Evolutionary conservation across 306 rosid species (phyloP), one percentile per base, ranked within the genome.

Genomic region (Corylus avellana): DNA sequence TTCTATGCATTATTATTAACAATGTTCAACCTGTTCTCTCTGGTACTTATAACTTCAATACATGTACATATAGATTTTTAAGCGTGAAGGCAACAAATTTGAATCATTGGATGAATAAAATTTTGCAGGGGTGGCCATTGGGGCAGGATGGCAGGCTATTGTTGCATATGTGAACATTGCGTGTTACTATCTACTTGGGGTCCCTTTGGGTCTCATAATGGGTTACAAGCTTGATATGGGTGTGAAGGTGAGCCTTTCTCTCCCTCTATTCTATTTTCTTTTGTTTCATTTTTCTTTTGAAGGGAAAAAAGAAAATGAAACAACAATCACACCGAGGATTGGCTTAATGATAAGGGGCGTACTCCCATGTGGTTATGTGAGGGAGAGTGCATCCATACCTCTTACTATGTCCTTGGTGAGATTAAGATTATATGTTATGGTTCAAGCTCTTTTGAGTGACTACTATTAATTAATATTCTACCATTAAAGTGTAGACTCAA

Each of bases 131-230:
- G 98, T 92, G 11, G 98, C 96, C 13, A 80, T 92, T 69, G 97
- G 98, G 5, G 98, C 98, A 4, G 98, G 97, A 0, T 94, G 98
- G 97, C 98, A 94, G 25, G 73, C 85, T 12, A 9, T 13, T 42
- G 96, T 94, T 47, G 98, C 93, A 37, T 90, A 92, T 67, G 91
- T 92, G 0, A 94, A 92, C 72, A 13, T 90, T 62, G 91, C 82
- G 0, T 94, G 94, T 81, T 94, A 94, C 77, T 94, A 94, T 57
- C 5, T 86, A 0, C 57, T 94, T 71, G 98, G 98, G 22, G 61
- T 92, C 57, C 98, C 98, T 42, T 58, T 92, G 11, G 96, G 98
- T 5, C 89, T 94, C 8, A 1, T 86, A 2, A 3, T 92, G 47
- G 97, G 98, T 0, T 94, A 77, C 83, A 20, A 46, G 47, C 75